Evolutionary conservation across 345 rosid genomes (phyloP).

Genomic region (Linum tenue): DNA sequence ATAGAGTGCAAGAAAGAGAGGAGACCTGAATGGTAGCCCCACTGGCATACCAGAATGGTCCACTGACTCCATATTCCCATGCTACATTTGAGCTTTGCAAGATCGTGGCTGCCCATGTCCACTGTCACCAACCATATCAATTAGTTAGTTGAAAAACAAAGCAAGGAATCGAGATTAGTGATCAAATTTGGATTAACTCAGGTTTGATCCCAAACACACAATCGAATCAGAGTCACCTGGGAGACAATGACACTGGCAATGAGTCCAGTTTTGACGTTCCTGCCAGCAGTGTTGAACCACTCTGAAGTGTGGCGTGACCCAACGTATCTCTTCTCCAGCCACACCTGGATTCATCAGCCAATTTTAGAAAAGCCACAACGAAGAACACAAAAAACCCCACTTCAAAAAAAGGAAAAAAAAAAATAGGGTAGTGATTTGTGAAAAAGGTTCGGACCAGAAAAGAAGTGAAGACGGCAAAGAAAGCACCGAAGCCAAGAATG

Average conservation of each 20-base stretch:
- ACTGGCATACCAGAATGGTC: slow-evolving; percentile 97
- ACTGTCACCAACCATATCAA: slow-evolving; percentile 26
- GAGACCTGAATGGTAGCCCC: slow-evolving; percentile 85
- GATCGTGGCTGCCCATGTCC: slow-evolving; percentile 99
- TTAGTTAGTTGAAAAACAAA: too few relatives aligned
- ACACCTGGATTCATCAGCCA: slow-evolving; percentile 22
- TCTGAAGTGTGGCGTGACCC: slow-evolving; percentile 84
- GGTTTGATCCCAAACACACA: too few relatives aligned
- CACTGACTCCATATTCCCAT: slow-evolving; percentile 88
- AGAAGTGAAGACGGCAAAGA: slow-evolving; percentile 84
- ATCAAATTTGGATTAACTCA: too few relatives aligned
- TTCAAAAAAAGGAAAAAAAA: too few relatives aligned
- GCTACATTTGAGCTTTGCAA: slow-evolving; percentile 96
- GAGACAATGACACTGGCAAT: slow-evolving; percentile 92
- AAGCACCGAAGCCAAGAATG: slow-evolving; percentile 83
- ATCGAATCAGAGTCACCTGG: slow-evolving; percentile 32
- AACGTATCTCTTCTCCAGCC: slow-evolving; percentile 83
- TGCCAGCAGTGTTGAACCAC: slow-evolving; percentile 97
- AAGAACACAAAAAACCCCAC: too few relatives aligned
- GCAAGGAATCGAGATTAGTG: too few relatives aligned
- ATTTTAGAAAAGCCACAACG: too few relatives aligned
- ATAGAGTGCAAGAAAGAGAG: background rate
- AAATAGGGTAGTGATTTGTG: too few relatives aligned
- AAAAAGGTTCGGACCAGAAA: slow-evolving; percentile 25
- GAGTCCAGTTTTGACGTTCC: slow-evolving; percentile 91